Conservation (phyloP, 2,329 filamentous ascomycete genomes). For the Acephala macrosclerotiorum region DNA sequence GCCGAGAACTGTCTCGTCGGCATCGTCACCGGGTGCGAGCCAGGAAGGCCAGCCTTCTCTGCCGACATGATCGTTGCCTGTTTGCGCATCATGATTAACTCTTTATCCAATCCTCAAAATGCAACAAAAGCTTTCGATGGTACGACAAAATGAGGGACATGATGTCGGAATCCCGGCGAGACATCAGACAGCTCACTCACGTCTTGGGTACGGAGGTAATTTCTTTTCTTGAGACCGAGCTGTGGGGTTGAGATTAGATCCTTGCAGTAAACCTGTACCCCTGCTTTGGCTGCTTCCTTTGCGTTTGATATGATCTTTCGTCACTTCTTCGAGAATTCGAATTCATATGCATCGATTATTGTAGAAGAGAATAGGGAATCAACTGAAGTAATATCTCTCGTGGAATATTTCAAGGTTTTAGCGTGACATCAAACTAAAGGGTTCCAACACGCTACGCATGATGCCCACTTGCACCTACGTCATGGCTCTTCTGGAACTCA, state of each 20-base stretch:
- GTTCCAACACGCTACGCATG: neutral
- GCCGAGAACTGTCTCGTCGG: constrained; percentile 38
- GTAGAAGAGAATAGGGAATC: neutral
- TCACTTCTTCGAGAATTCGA: neutral
- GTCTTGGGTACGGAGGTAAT: neutral
- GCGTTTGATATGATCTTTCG: neutral
- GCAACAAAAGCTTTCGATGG: neutral
- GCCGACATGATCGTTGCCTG: constrained; percentile 37
- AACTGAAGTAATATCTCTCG: neutral
- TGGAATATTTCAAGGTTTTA: neutral
- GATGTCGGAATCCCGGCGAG: neutral
- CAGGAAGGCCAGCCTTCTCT: constrained; percentile 35
- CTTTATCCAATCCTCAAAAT: neutral
- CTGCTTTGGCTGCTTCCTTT: constrained; percentile 3
- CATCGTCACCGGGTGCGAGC: constrained; percentile 37
- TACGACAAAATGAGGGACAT: neutral
- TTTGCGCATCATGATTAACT: constrained; percentile 36
- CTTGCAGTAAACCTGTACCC: constrained; percentile 4
- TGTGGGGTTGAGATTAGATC: constrained; percentile 21
- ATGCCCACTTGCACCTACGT: neutral
- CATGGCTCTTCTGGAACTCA: neutral
- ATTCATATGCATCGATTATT: neutral
- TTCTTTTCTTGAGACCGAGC: constrained; percentile 5
- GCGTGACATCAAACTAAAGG: neutral
- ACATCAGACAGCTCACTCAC: constrained; percentile 12